Conservation (phyloP, 2,329 filamentous ascomycete species). For the Fusarium piperis region DNA sequence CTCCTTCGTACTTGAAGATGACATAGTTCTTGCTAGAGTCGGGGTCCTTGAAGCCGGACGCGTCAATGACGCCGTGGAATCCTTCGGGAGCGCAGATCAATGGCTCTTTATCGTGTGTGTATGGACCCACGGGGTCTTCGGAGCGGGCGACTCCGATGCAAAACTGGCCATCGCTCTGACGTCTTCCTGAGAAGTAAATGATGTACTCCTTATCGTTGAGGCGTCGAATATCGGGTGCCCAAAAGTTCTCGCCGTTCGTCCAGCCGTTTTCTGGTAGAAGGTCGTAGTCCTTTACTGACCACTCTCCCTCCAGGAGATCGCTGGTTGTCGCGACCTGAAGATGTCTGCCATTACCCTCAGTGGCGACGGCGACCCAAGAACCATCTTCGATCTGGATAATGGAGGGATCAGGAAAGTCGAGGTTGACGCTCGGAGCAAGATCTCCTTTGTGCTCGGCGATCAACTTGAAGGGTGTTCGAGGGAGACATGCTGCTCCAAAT, state of each 20-base stretch:
- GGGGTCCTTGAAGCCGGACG: constrained; percentile 13
- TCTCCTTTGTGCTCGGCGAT: constrained; percentile 2
- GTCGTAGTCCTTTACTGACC: constrained; percentile 2
- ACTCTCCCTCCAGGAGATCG: not conserved
- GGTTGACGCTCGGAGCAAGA: not conserved
- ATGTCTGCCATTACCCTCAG: not conserved
- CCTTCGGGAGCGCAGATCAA: constrained; percentile 5
- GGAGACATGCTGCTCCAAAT: not conserved
- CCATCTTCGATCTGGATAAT: constrained; percentile 10
- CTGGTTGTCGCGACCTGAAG: constrained; percentile 3
- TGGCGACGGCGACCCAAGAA: constrained; percentile 17
- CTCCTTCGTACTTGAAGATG: constrained; percentile 16
- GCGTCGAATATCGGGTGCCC: constrained; percentile 14
- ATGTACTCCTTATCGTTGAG: constrained; percentile 3
- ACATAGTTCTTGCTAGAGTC: constrained; percentile 1
- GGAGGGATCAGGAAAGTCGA: constrained; percentile 18
- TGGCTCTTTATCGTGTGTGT: not conserved
- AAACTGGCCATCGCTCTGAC: not conserved
- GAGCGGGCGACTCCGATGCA: constrained; percentile 19
- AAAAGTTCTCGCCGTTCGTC: constrained; percentile 6
- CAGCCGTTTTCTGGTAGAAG: constrained; percentile 10
- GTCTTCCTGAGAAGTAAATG: constrained; percentile 5
- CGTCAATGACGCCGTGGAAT: constrained; percentile 9
- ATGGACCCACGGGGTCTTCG: not conserved
- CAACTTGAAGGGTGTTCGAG: not conserved